Conservation (phyloP, 2,329 filamentous ascomycete species). For the Botrytis hyacinthi region DNA sequence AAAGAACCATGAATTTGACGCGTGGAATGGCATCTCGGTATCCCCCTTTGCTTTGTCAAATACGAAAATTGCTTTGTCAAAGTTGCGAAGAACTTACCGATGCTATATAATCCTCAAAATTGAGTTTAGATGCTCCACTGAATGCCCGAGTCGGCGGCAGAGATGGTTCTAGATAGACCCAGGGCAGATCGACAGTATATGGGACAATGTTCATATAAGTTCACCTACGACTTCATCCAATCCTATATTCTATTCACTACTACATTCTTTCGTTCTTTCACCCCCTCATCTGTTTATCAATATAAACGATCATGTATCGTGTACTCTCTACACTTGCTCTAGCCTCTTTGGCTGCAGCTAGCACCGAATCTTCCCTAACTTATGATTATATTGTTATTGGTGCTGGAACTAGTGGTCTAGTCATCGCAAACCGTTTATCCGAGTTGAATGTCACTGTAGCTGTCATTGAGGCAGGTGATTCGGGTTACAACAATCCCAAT, state of each 20-base stretch:
- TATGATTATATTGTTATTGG: conserved; percentile 23
- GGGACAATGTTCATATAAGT: neutral
- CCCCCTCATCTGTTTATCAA: neutral
- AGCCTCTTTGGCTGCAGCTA: neutral
- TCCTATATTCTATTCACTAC: neutral
- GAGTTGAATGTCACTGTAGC: conserved; percentile 19
- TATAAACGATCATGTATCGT: neutral
- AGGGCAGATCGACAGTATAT: neutral
- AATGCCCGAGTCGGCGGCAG: neutral
- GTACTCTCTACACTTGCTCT: neutral
- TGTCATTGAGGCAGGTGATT: conserved; percentile 21
- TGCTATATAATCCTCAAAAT: neutral
- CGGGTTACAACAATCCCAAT: neutral
- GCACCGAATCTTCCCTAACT: neutral
- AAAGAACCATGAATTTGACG: neutral
- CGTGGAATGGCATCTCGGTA: neutral
- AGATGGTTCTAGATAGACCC: neutral
- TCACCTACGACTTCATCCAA: neutral
- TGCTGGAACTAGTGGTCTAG: conserved; percentile 20
- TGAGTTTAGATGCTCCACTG: neutral
- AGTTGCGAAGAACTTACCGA: neutral
- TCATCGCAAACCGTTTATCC: conserved; percentile 15
- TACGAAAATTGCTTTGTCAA: neutral
- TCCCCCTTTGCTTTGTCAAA: neutral
- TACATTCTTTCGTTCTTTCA: neutral